These are phyloP conservation scores for Aspergillus leporis DNA, from an alignment of 495 filamentous ascomycete species.

Conservation along the genomic window DNA sequence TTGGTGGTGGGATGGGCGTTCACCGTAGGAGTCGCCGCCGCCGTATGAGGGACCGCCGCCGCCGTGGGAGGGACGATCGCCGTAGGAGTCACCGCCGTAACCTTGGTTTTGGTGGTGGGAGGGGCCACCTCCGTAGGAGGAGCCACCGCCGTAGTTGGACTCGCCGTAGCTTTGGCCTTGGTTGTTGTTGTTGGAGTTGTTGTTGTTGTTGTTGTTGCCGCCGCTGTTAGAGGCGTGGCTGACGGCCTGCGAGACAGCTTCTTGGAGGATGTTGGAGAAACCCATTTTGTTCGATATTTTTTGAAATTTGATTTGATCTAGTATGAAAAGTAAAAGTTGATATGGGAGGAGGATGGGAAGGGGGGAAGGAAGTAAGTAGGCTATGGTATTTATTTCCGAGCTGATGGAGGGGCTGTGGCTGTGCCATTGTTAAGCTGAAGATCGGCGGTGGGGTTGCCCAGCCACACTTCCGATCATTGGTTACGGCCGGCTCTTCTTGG, in stretches of 20 bases:
- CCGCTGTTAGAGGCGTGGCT: neutral
- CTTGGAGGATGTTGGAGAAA: slow-evolving; percentile 14
- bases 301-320: neutral
- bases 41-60: slow-evolving; percentile 10
- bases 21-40: slow-evolving; percentile 15
- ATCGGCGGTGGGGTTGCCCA: neutral
- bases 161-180: slow-evolving; percentile 1
- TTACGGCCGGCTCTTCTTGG: neutral
- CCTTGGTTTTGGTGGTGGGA: slow-evolving; percentile 8
- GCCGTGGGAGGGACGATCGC: slow-evolving; percentile 13
- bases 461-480: neutral
- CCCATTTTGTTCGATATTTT: slow-evolving; percentile 17
- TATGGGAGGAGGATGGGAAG: neutral
- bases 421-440: neutral
- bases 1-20: neutral
- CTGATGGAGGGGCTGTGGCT: slow-evolving; percentile 8
- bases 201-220: slow-evolving; percentile 6
- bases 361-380: neutral
- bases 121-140: slow-evolving; percentile 13
- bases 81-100: slow-evolving; percentile 12
- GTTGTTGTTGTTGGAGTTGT: slow-evolving; percentile 7
- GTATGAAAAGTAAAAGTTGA: neutral
- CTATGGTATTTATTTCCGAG: neutral
- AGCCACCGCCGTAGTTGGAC: slow-evolving; percentile 31
- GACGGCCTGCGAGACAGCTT: neutral